These are phyloP conservation scores for Phylloboletellus chloephorus DNA, from an alignment of 1,284 basidiomycete genomes.

Conservation along the genomic window DNA sequence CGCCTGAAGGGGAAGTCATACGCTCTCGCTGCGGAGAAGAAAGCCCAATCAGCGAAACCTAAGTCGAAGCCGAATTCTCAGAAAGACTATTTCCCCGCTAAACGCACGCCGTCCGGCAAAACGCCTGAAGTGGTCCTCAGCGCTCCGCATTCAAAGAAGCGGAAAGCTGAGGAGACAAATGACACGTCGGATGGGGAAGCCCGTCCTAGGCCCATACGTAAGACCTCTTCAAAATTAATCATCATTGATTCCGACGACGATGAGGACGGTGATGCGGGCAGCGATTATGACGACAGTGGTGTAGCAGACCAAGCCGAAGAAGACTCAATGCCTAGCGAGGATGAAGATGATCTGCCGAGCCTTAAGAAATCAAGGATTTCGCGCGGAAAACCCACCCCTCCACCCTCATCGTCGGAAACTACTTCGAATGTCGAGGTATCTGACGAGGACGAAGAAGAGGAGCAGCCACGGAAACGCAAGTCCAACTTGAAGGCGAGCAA, in stretches of 20 bases:
- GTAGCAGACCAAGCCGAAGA: conserved; percentile 19
- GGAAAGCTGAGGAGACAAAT: conserved; percentile 18
- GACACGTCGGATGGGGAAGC: conserved; percentile 34
- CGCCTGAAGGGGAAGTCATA: conserved; percentile 71
- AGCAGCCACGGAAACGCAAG: conserved; percentile 25
- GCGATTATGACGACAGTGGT: conserved; percentile 21
- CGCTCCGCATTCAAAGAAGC: conserved; percentile 14
- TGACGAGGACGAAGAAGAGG: conserved; percentile 32
- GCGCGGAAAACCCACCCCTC: conserved; percentile 27
- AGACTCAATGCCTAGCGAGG: conserved; percentile 17
- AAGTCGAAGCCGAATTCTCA: conserved; percentile 3
- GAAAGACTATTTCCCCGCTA: conserved; percentile 24
- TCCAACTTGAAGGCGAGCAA: conserved; percentile 29
- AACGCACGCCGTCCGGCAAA: conserved; percentile 38
- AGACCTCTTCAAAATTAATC: conserved; percentile 33
- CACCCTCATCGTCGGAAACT: conserved; percentile 30
- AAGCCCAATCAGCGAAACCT: conserved; percentile 21
- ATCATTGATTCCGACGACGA: conserved; percentile 46
- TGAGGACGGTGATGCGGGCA: conserved; percentile 16
- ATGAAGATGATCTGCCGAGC: conserved; percentile 22
- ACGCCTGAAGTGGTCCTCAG: conserved; percentile 51
- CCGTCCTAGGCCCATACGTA: conserved; percentile 31
- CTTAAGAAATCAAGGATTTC: conserved; percentile 19
- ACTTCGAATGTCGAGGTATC: conserved; percentile 19
- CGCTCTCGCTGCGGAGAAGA: conserved; percentile 45